Base-by-base conservation (phyloP, 345 rosid genomes). In the Gossypium thurberi region DNA sequence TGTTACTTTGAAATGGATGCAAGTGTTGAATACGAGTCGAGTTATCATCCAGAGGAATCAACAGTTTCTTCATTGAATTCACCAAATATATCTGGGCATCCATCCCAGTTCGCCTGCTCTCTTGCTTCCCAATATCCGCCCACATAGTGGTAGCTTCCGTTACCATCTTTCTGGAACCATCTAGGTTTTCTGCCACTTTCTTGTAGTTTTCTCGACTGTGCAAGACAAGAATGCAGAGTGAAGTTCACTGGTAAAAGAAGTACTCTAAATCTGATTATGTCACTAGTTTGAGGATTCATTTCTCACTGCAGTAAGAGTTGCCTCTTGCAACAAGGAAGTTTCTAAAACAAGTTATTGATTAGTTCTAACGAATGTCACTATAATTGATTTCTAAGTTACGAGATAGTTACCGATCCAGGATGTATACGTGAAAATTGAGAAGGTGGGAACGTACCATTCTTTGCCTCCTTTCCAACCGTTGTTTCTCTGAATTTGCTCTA, bases 111-210 rank as follows among this genome's bases (percentile, higher is more conserved):
- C 58, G 71, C 61, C 50, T 40, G 81, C 28, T 85, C 87, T 17
- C 97, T 80, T 56, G 99, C 90, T 82, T 92, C 93, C 98, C 99
- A 95, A 60, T 92, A 95, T n/a, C 97, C 98, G 1, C 97, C 97
- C n/a, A 55, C 42, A 18, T 84, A 92, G 69, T 73, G 76, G 83
- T 81, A 95, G 48, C 96, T 61, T 81, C 93, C 89, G 42, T 83
- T 71, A 58, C 80, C 84, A 46, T 86, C 89, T 78, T 77, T 73
- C 64, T 76, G 78, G 80, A 95, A 92, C 98, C 99, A 95, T 83
- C 87, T 84, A 0, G 99, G 94, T 70, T 82, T 85, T 98, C 99
- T 91, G 70, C 99, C 98, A 61, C 86, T 85, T 79, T 91, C 98
- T 80, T 95, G 98, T 78, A 92, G 70, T 78, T 88, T 87, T 72